phyloP scores from a whole-genome alignment of 306 rosid genomes.

The Crotalaria pallida region DNA sequence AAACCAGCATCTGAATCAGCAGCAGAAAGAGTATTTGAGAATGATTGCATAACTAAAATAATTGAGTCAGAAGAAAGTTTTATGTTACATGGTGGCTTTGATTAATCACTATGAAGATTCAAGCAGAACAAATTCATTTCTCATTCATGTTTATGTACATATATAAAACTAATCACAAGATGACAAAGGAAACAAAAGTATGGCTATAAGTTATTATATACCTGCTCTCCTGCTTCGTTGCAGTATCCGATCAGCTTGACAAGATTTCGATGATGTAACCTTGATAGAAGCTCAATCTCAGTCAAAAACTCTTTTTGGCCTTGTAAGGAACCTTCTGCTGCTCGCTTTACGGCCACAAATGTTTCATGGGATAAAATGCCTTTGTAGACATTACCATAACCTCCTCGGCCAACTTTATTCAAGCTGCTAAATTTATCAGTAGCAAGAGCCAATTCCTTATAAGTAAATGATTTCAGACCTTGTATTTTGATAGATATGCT shows the following conservation, averaged over 20 bases:
- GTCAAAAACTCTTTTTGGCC: constrained; percentile 91
- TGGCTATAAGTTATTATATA: constrained; percentile 18
- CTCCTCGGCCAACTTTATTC: constrained; percentile 77
- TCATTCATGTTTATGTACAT: background rate
- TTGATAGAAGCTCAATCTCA: constrained; percentile 80
- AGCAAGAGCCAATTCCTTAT: constrained; percentile 64
- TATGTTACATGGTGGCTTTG: background rate
- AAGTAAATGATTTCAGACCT: constrained; percentile 68
- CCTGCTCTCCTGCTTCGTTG: constrained; percentile 82
- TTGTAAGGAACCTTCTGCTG: constrained; percentile 82
- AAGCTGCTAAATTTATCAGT: constrained; percentile 57
- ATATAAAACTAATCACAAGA: background rate
- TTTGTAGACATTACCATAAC: constrained; percentile 90
- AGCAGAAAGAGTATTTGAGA: constrained; percentile 29
- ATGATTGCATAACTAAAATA: background rate
- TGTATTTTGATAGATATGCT: constrained; percentile 55
- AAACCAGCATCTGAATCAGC: constrained; percentile 77
- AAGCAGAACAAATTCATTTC: background rate
- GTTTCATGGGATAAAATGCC: constrained; percentile 59
- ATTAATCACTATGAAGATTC: background rate
- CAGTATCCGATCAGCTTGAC: constrained; percentile 81
- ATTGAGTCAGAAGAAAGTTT: background rate
- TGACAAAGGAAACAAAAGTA: background rate
- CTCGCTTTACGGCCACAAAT: constrained; percentile 77
- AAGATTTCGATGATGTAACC: constrained; percentile 87